These are phyloP conservation scores for Sanghuangporus weigelae DNA, from an alignment of 1,284 basidiomycete genomes.

Conservation along the genomic window DNA sequence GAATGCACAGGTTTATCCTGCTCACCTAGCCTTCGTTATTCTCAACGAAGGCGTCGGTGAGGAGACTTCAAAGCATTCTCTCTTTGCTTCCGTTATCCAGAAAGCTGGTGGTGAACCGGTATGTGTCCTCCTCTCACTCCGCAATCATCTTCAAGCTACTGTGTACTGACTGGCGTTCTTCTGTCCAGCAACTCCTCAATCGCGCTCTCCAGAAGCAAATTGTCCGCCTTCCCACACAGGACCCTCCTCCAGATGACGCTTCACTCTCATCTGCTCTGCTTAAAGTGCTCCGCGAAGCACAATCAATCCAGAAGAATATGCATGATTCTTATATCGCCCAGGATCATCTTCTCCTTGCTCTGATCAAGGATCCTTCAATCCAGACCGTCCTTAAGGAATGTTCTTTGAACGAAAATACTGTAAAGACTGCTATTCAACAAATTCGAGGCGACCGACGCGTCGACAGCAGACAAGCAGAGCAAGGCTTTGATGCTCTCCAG, in stretches of 20 bases:
- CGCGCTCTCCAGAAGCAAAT: slow-evolving; percentile 65
- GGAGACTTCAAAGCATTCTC: slow-evolving; percentile 35
- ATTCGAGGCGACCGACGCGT: slow-evolving; percentile 78
- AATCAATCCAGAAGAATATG: slow-evolving; percentile 80
- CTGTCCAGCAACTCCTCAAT: slow-evolving; percentile 45
- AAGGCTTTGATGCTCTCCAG: slow-evolving; percentile 82
- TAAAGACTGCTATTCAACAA: slow-evolving; percentile 80
- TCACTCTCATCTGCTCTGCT: slow-evolving; percentile 55
- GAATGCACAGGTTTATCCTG: slow-evolving; percentile 76
- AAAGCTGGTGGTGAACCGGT: slow-evolving; percentile 77
- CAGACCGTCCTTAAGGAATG: slow-evolving; percentile 68
- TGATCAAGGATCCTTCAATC: slow-evolving; percentile 70
- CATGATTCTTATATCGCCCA: slow-evolving; percentile 93
- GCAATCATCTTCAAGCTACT: background rate
- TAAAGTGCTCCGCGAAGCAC: slow-evolving; percentile 77
- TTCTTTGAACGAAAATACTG: slow-evolving; percentile 61
- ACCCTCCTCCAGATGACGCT: slow-evolving; percentile 79
- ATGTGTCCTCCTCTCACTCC: slow-evolving; percentile 26
- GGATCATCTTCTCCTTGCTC: slow-evolving; percentile 70
- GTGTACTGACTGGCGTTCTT: background rate
- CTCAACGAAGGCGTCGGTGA: slow-evolving; percentile 54
- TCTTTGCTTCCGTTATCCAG: slow-evolving; percentile 72
- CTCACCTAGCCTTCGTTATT: slow-evolving; percentile 72
- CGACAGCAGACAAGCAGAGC: slow-evolving; percentile 77
- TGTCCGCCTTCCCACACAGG: slow-evolving; percentile 77